Evolutionary conservation across 1,284 basidiomycete genomes (phyloP).

Genomic region (Taiwanofungus camphoratus): DNA sequence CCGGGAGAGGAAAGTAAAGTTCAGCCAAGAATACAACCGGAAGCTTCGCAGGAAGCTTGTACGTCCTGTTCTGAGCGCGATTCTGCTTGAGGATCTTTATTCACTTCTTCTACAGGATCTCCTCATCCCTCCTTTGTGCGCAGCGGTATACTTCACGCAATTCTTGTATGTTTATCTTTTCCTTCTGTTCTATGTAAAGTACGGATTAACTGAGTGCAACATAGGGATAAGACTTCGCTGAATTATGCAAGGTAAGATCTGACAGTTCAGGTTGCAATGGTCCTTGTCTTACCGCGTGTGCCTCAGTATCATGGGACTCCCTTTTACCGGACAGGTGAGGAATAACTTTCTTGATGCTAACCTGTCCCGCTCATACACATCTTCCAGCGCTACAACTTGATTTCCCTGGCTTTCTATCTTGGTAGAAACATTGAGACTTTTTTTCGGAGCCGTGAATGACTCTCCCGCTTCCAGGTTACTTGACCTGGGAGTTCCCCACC

Average conservation of each 20-base stretch:
- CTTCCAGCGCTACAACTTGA: conserved; percentile 51
- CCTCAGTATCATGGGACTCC: conserved; percentile 59
- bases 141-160: conserved; percentile 60
- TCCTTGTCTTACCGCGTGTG: too few species aligned
- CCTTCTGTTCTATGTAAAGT: conserved; percentile 7
- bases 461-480: conserved; percentile 36
- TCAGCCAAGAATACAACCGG: conserved; percentile 54
- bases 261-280: too few species aligned
- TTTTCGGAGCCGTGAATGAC: not conserved
- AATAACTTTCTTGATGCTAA: not conserved
- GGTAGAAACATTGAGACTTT: conserved; percentile 38
- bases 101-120: conserved; percentile 36
- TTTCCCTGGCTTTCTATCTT: conserved; percentile 62
- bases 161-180: conserved; percentile 38
- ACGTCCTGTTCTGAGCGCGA: conserved; percentile 10
- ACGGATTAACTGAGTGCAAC: not conserved
- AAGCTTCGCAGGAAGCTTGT: conserved; percentile 54
- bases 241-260: conserved; percentile 60
- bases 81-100: not conserved
- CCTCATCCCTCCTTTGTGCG: conserved; percentile 53
- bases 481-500: conserved; percentile 63
- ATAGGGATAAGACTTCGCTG: conserved; percentile 58
- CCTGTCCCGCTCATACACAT: not conserved
- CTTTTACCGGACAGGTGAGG: conserved; percentile 54
- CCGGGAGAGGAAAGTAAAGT: conserved; percentile 39